Conservation (phyloP, 176 grass and related monocot genomes). For the Zoysia japonica region DNA sequence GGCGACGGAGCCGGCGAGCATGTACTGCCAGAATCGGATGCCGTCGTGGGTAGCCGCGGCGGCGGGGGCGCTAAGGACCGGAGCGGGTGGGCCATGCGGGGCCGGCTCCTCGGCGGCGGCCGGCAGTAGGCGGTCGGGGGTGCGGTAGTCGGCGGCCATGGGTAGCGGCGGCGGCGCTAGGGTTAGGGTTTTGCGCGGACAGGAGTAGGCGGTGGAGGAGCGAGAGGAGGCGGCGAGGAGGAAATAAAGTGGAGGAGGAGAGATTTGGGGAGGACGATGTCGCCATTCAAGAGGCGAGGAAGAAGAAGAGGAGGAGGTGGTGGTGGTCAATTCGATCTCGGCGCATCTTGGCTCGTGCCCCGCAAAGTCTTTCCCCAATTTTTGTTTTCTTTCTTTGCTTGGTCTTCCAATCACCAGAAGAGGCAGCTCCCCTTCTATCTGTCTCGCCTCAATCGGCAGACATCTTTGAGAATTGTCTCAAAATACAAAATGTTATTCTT, state of each 20-base stretch:
- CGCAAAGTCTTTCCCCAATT: constrained; percentile 28
- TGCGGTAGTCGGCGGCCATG: constrained; percentile 74
- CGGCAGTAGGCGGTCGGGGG: constrained; percentile 54
- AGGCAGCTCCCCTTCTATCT: too few species aligned
- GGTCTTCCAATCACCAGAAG: too few species aligned
- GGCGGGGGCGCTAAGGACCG: constrained; percentile 14
- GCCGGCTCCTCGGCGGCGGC: constrained; percentile 38
- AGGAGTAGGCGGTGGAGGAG: background rate
- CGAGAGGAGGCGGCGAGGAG: constrained; percentile 4
- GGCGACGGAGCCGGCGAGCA: constrained; percentile 90
- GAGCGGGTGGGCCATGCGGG: constrained; percentile 38
- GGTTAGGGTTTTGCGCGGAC: constrained; percentile 44
- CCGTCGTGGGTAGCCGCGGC: constrained; percentile 61
- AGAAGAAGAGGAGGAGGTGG: constrained; percentile 28
- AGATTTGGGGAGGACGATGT: constrained; percentile 39
- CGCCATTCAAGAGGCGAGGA: constrained; percentile 46
- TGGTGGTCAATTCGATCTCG: constrained; percentile 51
- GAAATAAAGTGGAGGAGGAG: constrained; percentile 50
- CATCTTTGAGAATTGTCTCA: background rate
- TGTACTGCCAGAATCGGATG: constrained; percentile 91
- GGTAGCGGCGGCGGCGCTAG: constrained; percentile 15
- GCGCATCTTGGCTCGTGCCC: constrained; percentile 1
- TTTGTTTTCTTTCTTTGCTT: background rate
- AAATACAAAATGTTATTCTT: background rate
- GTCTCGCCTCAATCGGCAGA: background rate